phyloP scores from a whole-genome alignment of 2,329 filamentous ascomycete genomes.

The Aspergillus sp. region DNA sequence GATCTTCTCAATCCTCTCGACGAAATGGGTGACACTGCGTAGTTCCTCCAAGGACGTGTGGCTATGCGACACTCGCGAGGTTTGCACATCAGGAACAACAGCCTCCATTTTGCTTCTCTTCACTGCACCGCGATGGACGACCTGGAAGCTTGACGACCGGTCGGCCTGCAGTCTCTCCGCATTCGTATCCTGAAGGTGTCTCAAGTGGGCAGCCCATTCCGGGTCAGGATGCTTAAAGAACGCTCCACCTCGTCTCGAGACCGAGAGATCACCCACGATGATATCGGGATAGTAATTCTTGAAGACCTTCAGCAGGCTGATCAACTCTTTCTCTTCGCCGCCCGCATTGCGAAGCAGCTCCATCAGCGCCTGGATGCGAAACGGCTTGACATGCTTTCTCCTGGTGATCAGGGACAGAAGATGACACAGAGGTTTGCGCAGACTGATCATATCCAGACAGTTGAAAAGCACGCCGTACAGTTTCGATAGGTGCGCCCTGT shows the following conservation, averaged over 20 bases:
- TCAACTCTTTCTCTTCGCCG: constrained; percentile 63
- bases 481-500: constrained; percentile 53
- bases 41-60: constrained; percentile 61
- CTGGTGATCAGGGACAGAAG: constrained; percentile 69
- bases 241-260: constrained; percentile 24
- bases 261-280: constrained; percentile 60
- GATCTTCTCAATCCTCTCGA: constrained; percentile 64
- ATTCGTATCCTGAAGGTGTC: constrained; percentile 55
- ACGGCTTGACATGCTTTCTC: constrained; percentile 73
- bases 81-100: constrained; percentile 60
- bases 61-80: constrained; percentile 58
- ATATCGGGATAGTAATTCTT: constrained; percentile 89
- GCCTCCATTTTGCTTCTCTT: constrained; percentile 43
- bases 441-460: constrained; percentile 67
- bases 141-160: constrained; percentile 51
- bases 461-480: constrained; percentile 72
- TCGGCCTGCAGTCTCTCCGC: constrained; percentile 33
- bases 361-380: constrained; percentile 65
- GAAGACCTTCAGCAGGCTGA: constrained; percentile 69
- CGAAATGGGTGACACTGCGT: constrained; percentile 59
- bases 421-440: constrained; percentile 63
- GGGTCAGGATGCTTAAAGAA: constrained; percentile 57
- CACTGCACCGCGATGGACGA: constrained; percentile 45
- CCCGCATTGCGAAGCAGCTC: constrained; percentile 40
- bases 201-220: constrained; percentile 62